These are phyloP conservation scores for Lachnellula hyalina DNA, from an alignment of 2,329 filamentous ascomycete species.

Conservation along the genomic window DNA sequence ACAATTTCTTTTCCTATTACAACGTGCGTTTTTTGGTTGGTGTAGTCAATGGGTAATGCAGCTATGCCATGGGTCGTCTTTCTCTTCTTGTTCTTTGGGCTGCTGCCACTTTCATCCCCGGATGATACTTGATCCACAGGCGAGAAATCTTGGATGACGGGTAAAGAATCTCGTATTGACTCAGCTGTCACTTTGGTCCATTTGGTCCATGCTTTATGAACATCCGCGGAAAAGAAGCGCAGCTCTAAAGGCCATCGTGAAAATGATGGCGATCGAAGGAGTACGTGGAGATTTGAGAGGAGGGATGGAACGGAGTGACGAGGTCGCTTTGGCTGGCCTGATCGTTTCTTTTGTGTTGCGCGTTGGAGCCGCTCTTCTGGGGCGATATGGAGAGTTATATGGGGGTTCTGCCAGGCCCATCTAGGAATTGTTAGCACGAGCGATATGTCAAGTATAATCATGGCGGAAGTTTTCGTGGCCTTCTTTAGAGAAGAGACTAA, in stretches of 20 bases:
- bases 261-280: conserved; percentile 77
- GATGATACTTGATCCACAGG: background rate
- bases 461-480: background rate
- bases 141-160: conserved; percentile 24
- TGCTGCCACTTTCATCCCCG: background rate
- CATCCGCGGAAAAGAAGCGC: conserved; percentile 70
- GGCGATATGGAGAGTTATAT: conserved; percentile 73
- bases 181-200: conserved; percentile 43
- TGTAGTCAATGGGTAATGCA: conserved; percentile 51
- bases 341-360: conserved; percentile 46
- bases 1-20: conserved; percentile 50
- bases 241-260: conserved; percentile 74
- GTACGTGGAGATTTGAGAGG: conserved; percentile 73
- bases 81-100: conserved; percentile 6
- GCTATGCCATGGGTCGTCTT: conserved; percentile 43
- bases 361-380: conserved; percentile 53
- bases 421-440: conserved; percentile 36
- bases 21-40: conserved; percentile 47
- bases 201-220: conserved; percentile 61
- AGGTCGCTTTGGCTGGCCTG: conserved; percentile 52
- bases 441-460: background rate
- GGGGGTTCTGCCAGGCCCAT: conserved; percentile 89
- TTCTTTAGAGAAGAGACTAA: background rate
- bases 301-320: conserved; percentile 59
- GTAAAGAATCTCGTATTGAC: conserved; percentile 20